A percentile compares a stretch with the other conserved stretches of the same genome.
phyloP scores from a whole-genome alignment of 495 filamentous ascomycete species.

The Penicillium soppii region DNA sequence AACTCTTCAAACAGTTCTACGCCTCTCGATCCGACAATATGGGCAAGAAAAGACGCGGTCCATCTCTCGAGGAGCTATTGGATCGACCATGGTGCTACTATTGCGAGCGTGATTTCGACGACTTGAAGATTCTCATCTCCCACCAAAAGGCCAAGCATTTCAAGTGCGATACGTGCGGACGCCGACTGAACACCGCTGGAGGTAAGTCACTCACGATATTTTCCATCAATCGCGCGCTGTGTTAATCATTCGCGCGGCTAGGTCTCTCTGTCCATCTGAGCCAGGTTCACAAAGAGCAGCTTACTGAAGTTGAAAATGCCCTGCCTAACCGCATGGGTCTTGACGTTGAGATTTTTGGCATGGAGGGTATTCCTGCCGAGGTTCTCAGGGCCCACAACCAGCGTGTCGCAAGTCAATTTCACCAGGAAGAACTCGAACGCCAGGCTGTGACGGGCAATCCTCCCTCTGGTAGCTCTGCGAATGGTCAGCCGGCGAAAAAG shows the following conservation, averaged over 20 bases:
- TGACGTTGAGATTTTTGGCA: conserved; percentile 95
- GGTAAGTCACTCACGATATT: conserved; percentile 53
- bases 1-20: background rate
- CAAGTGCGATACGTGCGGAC: conserved; percentile 87
- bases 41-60: conserved; percentile 83
- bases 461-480: conserved; percentile 53
- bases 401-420: conserved; percentile 77
- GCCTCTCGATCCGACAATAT: conserved; percentile 39
- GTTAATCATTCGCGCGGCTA: conserved; percentile 33
- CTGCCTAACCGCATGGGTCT: conserved; percentile 77
- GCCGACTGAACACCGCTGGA: conserved; percentile 91
- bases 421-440: conserved; percentile 80
- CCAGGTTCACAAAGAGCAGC: conserved; percentile 93
- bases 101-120: conserved; percentile 97
- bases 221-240: background rate
- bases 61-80: conserved; percentile 83
- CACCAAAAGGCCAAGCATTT: conserved; percentile 99
- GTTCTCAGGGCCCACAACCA: conserved; percentile 78
- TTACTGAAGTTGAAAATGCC: conserved; percentile 86
- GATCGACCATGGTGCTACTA: conserved; percentile 96
- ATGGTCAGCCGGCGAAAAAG: conserved; percentile 67
- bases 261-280: conserved; percentile 95
- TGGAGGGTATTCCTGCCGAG: conserved; percentile 93
- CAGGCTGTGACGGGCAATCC: conserved; percentile 83
- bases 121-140: conserved; percentile 89